These are phyloP conservation scores for Aspergillus ustus DNA, from an alignment of 2,329 filamentous ascomycete species.

Conservation along the genomic window DNA sequence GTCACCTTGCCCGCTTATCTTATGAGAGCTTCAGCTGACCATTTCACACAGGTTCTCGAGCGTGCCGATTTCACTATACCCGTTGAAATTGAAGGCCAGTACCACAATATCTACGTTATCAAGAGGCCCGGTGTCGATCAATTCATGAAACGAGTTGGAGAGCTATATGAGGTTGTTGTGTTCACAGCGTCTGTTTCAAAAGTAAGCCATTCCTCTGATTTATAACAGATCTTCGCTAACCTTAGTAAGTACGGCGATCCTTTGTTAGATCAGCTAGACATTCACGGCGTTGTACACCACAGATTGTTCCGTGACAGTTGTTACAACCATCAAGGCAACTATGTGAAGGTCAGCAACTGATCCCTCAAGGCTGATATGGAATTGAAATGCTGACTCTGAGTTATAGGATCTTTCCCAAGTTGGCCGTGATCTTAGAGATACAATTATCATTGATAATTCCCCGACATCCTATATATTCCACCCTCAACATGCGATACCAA, in stretches of 20 bases:
- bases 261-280: conserved; percentile 92
- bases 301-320: conserved; percentile 96
- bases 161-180: conserved; percentile 97
- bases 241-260: conserved; percentile 83
- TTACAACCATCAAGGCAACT: conserved; percentile 99
- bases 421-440: conserved; percentile 91
- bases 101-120: conserved; percentile 99
- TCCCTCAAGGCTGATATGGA: not conserved
- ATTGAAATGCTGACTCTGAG: conserved; percentile 20
- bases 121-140: conserved; percentile 98
- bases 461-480: conserved; percentile 99
- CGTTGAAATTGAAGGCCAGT: conserved; percentile 97
- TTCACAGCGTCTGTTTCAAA: conserved; percentile 99
- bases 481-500: conserved; percentile 96
- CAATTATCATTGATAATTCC: conserved; percentile 99
- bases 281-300: conserved; percentile 95
- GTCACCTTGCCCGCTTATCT: conserved; percentile 52
- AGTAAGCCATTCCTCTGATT: conserved; percentile 56
- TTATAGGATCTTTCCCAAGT: conserved; percentile 86
- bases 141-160: conserved; percentile 98
- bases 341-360: conserved; percentile 71
- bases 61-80: conserved; percentile 99
- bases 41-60: conserved; percentile 74
- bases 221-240: conserved; percentile 17
- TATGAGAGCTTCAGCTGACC: conserved; percentile 6